Evolutionary conservation across 2,329 filamentous ascomycete genomes (phyloP).

Genomic region (Neonectria magnoliae): DNA sequence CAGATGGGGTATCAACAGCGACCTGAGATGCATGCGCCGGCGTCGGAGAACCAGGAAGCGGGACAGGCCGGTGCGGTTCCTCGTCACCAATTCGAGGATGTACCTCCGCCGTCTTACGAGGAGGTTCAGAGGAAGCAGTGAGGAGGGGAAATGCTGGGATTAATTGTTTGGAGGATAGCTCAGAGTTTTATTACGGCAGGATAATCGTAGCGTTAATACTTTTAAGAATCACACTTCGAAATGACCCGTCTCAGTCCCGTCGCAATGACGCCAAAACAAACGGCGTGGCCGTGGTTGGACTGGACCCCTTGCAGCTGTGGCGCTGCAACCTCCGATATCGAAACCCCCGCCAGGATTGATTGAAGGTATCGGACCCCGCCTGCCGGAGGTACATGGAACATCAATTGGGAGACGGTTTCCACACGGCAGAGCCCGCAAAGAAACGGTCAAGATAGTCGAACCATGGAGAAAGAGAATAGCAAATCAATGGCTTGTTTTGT

Average conservation of each 20-base stretch:
- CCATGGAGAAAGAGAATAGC: neutral
- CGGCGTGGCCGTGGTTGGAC: conserved; percentile 36
- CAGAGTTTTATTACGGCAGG: neutral
- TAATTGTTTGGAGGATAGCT: neutral
- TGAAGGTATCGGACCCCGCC: conserved; percentile 14
- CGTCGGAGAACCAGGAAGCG: neutral
- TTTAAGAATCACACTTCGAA: neutral
- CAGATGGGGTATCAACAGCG: conserved; percentile 1
- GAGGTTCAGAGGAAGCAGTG: conserved; percentile 28
- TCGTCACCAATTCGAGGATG: conserved; percentile 17
- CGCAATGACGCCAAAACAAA: conserved; percentile 21
- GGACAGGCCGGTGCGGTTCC: neutral
- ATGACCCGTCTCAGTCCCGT: conserved; percentile 15
- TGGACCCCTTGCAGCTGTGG: conserved; percentile 23
- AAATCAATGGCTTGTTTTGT: too few relatives aligned
- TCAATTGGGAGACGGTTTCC: neutral
- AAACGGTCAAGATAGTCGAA: too few relatives aligned
- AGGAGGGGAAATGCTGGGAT: neutral
- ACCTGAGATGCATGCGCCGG: neutral
- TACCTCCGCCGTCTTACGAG: conserved; percentile 39
- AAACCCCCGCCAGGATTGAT: conserved; percentile 15
- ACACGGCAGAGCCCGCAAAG: neutral
- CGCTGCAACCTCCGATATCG: conserved; percentile 38
- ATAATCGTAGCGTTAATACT: neutral
- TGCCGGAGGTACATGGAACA: conserved; percentile 6